Base-by-base conservation (phyloP, 306 rosid species). In the Acmispon strigosus region DNA sequence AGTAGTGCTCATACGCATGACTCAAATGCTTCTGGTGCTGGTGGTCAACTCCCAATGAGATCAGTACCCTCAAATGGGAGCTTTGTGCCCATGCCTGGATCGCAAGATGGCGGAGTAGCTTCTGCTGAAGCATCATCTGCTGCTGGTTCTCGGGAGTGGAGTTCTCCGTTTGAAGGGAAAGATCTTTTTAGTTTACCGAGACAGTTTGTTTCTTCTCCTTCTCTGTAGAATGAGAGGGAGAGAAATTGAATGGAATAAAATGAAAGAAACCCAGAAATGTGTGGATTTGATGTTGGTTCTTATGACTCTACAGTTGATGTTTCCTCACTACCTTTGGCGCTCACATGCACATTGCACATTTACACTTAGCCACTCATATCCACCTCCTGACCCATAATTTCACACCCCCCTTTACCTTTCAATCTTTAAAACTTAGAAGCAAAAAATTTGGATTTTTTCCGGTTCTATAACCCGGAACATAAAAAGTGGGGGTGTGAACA, bases 131-230 rank as follows among this genome's bases (percentile, higher is more conserved):
- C 87, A 58, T 71, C 87, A 54, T 69, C 92, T 10, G 74, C 81
- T 16, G 73, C 79, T 1, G 90, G 87, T 72, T 86, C 94, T 11
- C 84, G 92, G 73, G 97, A 89, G 52, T 95, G 99, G 99, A 83
- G 90, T 27, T 91, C 97, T 67, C 96, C 99, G 3, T 95, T 95
- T 19, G 97, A 91, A 87, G 99, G 94, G 80, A 94, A 89, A 70
- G 99, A 91, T 87, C 88, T 95, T 71, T 95, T 95, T 81, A 89
- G 92, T 76, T 83, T 86, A 82, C 89, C 99, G 24, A 89, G 99
- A 85, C 93, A 88, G 96, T 89, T 84, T 91, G 99, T 95, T 81
- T 95, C 90, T 81, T 91, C 97, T 77, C 97, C 97, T 66, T 80
- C 96, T 73, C 97, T 81, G 70, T 91, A 84, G 83, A 62, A 81